These are phyloP conservation scores for Globisporangium splendens DNA, from an alignment of 352 stramenopile species.

Conservation along the genomic window DNA sequence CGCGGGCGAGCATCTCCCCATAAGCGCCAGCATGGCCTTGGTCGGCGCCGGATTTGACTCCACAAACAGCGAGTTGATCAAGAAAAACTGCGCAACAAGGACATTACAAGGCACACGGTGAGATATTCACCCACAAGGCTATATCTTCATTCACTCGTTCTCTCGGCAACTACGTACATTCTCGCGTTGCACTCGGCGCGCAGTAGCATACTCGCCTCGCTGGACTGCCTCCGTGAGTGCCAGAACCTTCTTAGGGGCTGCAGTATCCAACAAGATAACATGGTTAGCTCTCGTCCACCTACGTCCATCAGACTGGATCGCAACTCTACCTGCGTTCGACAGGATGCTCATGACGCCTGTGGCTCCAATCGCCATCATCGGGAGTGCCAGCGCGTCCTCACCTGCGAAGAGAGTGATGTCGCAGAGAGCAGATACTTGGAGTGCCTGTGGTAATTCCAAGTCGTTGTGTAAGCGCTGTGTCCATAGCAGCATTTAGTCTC, in stretches of 20 bases:
- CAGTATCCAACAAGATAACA: background rate
- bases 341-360: constrained; percentile 90
- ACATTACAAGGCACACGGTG: background rate
- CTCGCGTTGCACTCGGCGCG: constrained; percentile 1
- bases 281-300: too few species aligned
- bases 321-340: constrained; percentile 69
- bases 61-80: constrained; percentile 71
- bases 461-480: too few species aligned
- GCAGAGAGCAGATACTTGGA: constrained; percentile 84
- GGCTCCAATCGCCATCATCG: constrained; percentile 86
- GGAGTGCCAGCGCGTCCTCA: constrained; percentile 89
- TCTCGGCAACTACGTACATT: background rate
- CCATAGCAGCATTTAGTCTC: too few species aligned
- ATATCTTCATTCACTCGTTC: background rate
- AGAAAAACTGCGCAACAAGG: constrained; percentile 26
- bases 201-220: background rate
- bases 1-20: constrained; percentile 53
- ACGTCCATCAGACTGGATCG: background rate
- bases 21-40: constrained; percentile 71
- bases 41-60: constrained; percentile 78
- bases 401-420: constrained; percentile 90
- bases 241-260: background rate
- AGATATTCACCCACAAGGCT: background rate
- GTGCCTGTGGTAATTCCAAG: constrained; percentile 35
- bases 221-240: background rate